Evolutionary conservation across 2,329 filamentous ascomycete genomes (phyloP), one percentile per base, ranked within the genome.

Genomic region (Dryadomyces quercus-mongolicae): DNA sequence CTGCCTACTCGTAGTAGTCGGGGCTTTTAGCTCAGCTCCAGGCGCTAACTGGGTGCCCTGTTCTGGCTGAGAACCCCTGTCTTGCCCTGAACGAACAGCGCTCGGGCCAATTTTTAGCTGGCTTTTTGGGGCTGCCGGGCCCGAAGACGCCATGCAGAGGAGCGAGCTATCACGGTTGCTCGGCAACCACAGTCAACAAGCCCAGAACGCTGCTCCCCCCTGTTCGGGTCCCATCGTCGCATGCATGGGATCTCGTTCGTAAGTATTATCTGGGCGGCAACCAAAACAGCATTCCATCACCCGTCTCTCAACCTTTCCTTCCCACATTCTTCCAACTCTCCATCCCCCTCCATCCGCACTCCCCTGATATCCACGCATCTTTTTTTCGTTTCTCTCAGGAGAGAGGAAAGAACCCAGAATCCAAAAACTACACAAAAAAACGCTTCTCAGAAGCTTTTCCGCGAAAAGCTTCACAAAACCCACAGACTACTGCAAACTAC

Each of bases 151-250:
- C 25, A 31, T 31, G 25, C 25, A 31, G 25, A 31, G 25, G 25
- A 31, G 25, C 25, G 34, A 45, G 50, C 10, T 22, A n/a, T n/a
- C 10, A 5, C 21, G 3, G 58, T 60, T 60, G 59, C 59, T 57
- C 44, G 58, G 59, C 59, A 60, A 60, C 59, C 15, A 3, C 2
- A 25, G 54, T 58, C 59, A 60, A 60, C 59, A 60, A 46, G 13
- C 31, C 54, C n/a, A 13, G 20, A n/a, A 5, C 20, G 15, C 36
- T 43, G 13, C 25, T 16, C 42, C 45, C 45, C 45, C 8, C 25
- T 22, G 36, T 21, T 15, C n/a, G 20, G 42, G 18, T 21, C 46
- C 45, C 54, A 54, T 53, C 57, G 54, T 57, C 54, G 55, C 54
- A 53, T 43, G 43, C 51, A 18, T 43, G 16, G 12, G 44, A 46